These are phyloP conservation scores for Solanum hybrid DNA, from an alignment of 305 asterid genomes.

Conservation along the genomic window DNA sequence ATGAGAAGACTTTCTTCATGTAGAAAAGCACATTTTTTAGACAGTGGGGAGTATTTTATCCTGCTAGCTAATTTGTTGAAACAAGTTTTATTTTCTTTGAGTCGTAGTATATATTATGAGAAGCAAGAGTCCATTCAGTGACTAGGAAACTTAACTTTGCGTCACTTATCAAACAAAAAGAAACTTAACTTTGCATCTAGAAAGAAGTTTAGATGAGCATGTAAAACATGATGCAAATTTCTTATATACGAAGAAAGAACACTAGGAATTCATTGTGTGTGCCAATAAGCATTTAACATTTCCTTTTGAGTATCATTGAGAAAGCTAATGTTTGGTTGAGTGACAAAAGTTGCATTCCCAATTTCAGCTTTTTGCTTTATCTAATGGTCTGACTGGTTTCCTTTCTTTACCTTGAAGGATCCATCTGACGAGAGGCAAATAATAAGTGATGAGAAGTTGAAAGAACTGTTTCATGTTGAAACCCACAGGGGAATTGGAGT, in stretches of 20 bases:
- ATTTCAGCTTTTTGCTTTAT: not conserved
- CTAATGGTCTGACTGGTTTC: not conserved
- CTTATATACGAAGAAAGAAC: not conserved
- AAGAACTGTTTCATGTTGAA: conserved; percentile 67
- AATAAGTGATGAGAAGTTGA: conserved; percentile 80
- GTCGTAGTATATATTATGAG: not conserved
- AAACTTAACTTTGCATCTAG: not conserved
- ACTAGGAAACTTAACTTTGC: not conserved
- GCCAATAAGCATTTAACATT: not conserved
- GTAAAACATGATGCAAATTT: not conserved
- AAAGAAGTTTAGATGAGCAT: not conserved
- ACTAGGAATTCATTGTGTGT: not conserved
- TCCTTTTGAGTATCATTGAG: not conserved
- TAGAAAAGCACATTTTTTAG: not conserved
- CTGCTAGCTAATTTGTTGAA: not conserved
- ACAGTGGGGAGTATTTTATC: not conserved
- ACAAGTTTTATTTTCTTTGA: not conserved
- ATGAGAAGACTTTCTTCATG: not conserved
- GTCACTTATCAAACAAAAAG: not conserved
- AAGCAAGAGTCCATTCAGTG: not conserved
- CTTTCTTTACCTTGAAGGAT: conserved; percentile 46
- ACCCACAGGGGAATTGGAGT: conserved; percentile 63
- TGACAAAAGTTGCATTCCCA: not conserved
- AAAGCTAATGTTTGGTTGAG: not conserved
- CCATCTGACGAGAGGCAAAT: conserved; percentile 76